These are phyloP conservation scores for Colletotrichum magnum DNA, from an alignment of 2,329 filamentous ascomycete genomes.

Conservation along the genomic window DNA sequence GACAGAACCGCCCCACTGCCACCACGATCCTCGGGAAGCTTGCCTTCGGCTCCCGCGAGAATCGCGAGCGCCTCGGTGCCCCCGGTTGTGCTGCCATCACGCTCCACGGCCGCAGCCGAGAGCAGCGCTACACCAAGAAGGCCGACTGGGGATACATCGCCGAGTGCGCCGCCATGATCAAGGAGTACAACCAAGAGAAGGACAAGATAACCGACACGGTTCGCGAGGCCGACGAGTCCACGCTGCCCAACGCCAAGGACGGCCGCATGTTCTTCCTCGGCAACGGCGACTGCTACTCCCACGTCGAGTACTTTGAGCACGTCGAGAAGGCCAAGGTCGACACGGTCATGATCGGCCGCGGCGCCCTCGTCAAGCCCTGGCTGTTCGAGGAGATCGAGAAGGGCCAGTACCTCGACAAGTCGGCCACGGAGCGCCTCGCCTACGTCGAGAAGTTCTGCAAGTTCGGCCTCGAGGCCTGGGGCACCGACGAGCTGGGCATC, in stretches of 20 bases:
- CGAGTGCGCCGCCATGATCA: slow-evolving; percentile 88
- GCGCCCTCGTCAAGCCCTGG: slow-evolving; percentile 97
- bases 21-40: slow-evolving; percentile 86
- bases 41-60: slow-evolving; percentile 82
- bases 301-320: slow-evolving; percentile 86
- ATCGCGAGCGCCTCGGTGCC: slow-evolving; percentile 77
- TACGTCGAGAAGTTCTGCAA: slow-evolving; percentile 92
- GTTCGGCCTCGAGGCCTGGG: slow-evolving; percentile 95
- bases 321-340: slow-evolving; percentile 86
- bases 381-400: slow-evolving; percentile 95
- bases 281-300: slow-evolving; percentile 96
- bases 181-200: slow-evolving; percentile 80
- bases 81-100: slow-evolving; percentile 95
- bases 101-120: slow-evolving; percentile 91
- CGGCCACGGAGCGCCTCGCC: slow-evolving; percentile 84
- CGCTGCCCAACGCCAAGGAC: slow-evolving; percentile 74
- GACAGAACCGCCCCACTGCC: slow-evolving; percentile 83
- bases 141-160: slow-evolving; percentile 98
- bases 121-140: slow-evolving; percentile 91
- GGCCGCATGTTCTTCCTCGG: slow-evolving; percentile 91
- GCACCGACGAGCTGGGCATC: slow-evolving; percentile 93
- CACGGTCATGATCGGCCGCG: slow-evolving; percentile 96
- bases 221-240: slow-evolving; percentile 81
- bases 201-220: slow-evolving; percentile 81
- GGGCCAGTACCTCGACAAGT: slow-evolving; percentile 96